Evolutionary conservation across 176 grass and related monocot genomes (phyloP).

Genomic region (Oryza glumipatula): DNA sequence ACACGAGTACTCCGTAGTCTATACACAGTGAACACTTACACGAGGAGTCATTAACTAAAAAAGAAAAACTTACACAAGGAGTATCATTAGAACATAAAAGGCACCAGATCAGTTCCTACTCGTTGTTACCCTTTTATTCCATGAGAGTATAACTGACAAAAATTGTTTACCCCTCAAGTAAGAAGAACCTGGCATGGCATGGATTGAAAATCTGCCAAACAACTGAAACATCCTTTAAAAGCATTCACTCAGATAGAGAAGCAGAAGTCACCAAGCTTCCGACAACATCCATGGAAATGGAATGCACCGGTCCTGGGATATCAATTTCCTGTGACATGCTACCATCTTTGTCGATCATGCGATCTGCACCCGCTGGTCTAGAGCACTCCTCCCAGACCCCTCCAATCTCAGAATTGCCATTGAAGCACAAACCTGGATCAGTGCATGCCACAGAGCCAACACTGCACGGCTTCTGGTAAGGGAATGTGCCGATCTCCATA

Average conservation of each 20-base stretch:
- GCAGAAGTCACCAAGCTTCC: slow-evolving; percentile 48
- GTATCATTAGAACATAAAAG: neutral
- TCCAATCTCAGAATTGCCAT: slow-evolving; percentile 37
- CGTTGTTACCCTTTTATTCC: slow-evolving; percentile 7
- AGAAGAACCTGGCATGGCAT: neutral
- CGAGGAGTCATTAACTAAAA: neutral
- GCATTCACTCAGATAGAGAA: slow-evolving; percentile 35
- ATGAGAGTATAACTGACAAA: slow-evolving; percentile 13
- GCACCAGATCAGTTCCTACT: slow-evolving; percentile 1
- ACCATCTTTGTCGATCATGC: slow-evolving; percentile 2
- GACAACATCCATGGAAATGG: slow-evolving; percentile 39
- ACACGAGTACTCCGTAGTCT: neutral
- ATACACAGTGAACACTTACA: slow-evolving; percentile 16
- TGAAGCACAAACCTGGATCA: slow-evolving; percentile 40
- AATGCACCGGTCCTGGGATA: slow-evolving; percentile 32
- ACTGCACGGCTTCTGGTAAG: slow-evolving; percentile 58
- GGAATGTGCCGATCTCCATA: slow-evolving; percentile 56
- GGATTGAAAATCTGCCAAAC: neutral
- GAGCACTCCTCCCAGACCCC: slow-evolving; percentile 49
- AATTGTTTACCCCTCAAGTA: slow-evolving; percentile 8
- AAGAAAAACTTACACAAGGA: neutral
- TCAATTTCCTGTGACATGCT: slow-evolving; percentile 25
- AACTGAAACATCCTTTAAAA: slow-evolving; percentile 7
- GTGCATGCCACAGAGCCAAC: slow-evolving; percentile 43
- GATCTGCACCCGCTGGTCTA: slow-evolving; percentile 17